These are phyloP conservation scores for Penicillium ucsense DNA, from an alignment of 495 filamentous ascomycete genomes.

Conservation along the genomic window DNA sequence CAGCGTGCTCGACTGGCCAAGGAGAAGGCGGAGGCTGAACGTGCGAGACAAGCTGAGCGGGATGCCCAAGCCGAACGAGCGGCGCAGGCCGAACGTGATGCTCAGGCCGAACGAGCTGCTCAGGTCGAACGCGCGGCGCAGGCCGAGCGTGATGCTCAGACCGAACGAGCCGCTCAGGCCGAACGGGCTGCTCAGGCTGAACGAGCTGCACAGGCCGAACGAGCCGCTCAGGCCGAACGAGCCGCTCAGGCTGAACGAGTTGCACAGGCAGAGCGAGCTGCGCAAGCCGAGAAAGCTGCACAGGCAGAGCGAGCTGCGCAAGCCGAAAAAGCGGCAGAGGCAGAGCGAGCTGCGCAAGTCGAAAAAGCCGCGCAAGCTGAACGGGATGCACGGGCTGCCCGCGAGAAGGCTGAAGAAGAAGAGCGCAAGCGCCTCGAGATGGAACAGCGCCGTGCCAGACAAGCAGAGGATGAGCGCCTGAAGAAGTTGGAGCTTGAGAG, in stretches of 20 bases:
- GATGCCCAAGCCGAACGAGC: slow-evolving; percentile 14
- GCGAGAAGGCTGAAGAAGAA: slow-evolving; percentile 42
- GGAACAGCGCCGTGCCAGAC: slow-evolving; percentile 41
- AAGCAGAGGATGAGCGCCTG: slow-evolving; percentile 45
- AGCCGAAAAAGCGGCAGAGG: slow-evolving; percentile 24
- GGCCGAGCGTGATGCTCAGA: slow-evolving; percentile 38
- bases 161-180: slow-evolving; percentile 22
- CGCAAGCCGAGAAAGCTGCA: neutral
- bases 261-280: slow-evolving; percentile 16
- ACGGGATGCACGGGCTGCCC: slow-evolving; percentile 30
- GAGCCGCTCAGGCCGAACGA: slow-evolving; percentile 31
- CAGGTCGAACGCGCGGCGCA: slow-evolving; percentile 34
- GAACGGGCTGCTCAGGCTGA: no score
- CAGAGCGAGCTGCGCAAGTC: slow-evolving; percentile 34
- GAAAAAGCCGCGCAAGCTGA: slow-evolving; percentile 32
- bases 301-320: no score
- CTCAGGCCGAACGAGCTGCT: slow-evolving; percentile 26
- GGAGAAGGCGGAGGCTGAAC: slow-evolving; percentile 29
- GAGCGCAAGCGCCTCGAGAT: slow-evolving; percentile 43
- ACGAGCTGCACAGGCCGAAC: slow-evolving; percentile 35
- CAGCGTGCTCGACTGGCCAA: slow-evolving; percentile 36
- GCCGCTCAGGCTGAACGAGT: slow-evolving; percentile 26
- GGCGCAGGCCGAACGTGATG: slow-evolving; percentile 38
- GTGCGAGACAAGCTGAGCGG: slow-evolving; percentile 31
- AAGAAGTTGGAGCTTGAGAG: slow-evolving; percentile 51